Conservation (phyloP, 352 stramenopile genomes). For the Lagenidium giganteum region DNA sequence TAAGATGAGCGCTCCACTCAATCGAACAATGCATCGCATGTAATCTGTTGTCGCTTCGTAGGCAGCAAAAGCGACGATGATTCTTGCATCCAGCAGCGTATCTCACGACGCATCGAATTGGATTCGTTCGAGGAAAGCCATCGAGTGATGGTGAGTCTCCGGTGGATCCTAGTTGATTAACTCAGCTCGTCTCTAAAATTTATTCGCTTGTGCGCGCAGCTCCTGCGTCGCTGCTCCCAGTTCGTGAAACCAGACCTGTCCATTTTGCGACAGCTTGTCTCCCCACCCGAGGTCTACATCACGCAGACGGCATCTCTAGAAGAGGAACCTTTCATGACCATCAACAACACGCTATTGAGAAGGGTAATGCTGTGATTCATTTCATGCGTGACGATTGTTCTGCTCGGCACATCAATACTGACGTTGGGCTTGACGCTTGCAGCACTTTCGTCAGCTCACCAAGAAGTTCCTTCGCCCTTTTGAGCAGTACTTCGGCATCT, state of each 20-base stretch:
- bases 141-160: constrained; percentile 33
- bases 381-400: background rate
- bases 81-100: constrained; percentile 37
- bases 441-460: constrained; percentile 85
- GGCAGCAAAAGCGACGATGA: constrained; percentile 18
- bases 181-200: background rate
- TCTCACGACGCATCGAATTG: constrained; percentile 51
- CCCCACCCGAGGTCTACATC: constrained; percentile 32
- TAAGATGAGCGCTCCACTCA: background rate
- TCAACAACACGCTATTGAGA: constrained; percentile 84
- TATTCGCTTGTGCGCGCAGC: constrained; percentile 17
- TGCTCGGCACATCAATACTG: background rate
- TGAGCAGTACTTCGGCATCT: constrained; percentile 84
- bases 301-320: constrained; percentile 44
- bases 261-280: constrained; percentile 64
- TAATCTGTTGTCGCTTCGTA: background rate
- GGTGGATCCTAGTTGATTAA: no score
- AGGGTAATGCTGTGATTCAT: constrained; percentile 28
- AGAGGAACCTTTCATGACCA: constrained; percentile 62
- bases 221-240: constrained; percentile 53
- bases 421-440: background rate
- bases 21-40: background rate
- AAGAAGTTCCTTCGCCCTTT: constrained; percentile 85
- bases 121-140: constrained; percentile 30
- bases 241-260: constrained; percentile 51